These are phyloP conservation scores for Hericium rajendrae DNA, from an alignment of 768 basidiomycete species.

Conservation along the genomic window DNA sequence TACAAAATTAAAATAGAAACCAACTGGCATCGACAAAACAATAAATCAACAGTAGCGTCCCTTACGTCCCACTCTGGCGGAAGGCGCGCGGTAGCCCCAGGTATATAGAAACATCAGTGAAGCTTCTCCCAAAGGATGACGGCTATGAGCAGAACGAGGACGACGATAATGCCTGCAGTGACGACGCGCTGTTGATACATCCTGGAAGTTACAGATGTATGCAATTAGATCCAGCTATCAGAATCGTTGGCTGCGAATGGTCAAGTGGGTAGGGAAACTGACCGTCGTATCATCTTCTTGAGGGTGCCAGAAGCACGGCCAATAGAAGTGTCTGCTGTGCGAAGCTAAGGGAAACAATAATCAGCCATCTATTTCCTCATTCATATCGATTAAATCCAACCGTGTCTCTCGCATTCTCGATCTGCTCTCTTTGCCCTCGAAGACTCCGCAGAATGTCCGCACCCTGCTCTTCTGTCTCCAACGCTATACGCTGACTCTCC, in stretches of 20 bases:
- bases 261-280: constrained; percentile 21
- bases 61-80: too few relatives aligned
- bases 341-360: constrained; percentile 40
- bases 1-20: too few relatives aligned
- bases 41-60: too few relatives aligned
- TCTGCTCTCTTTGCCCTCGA: constrained; percentile 83
- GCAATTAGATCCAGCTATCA: constrained; percentile 21
- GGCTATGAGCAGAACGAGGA: constrained; percentile 76
- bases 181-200: constrained; percentile 96
- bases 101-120: neutral
- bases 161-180: constrained; percentile 75
- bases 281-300: constrained; percentile 95
- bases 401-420: constrained; percentile 85
- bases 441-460: constrained; percentile 85
- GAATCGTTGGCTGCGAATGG: constrained; percentile 10
- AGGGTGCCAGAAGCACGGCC: constrained; percentile 87
- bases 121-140: constrained; percentile 78
- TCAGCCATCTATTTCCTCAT: neutral
- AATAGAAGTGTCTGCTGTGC: constrained; percentile 79
- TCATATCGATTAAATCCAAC: constrained; percentile 31
- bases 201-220: constrained; percentile 32
- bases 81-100: neutral
- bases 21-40: too few relatives aligned
- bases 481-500: constrained; percentile 83
- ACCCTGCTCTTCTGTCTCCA: constrained; percentile 95